Conservation (phyloP, 306 rosid species). For the Gleditsia sinensis region DNA sequence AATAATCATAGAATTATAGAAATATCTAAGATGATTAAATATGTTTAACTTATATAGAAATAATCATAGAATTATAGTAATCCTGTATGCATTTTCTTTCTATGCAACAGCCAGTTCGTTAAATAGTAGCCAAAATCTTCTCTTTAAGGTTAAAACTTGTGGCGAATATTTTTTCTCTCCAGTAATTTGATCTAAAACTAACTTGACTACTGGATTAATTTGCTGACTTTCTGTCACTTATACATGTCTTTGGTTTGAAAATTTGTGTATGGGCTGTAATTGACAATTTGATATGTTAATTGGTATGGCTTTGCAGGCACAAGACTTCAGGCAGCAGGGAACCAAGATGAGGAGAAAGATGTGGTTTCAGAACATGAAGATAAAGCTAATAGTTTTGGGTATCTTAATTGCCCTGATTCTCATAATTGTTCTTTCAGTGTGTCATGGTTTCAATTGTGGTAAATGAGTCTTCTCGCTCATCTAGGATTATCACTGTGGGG, state of each 20-base stretch:
- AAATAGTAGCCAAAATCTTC: neutral
- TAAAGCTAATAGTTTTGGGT: constrained; percentile 70
- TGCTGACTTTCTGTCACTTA: too few species aligned
- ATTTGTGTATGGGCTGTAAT: neutral
- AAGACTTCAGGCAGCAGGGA: constrained; percentile 66
- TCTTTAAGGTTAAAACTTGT: neutral
- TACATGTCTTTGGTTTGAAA: neutral
- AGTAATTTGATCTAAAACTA: neutral
- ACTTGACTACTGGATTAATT: too few species aligned
- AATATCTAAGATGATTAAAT: neutral
- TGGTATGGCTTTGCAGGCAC: constrained; percentile 59
- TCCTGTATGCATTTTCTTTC: neutral
- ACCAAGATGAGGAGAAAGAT: constrained; percentile 76
- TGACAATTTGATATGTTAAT: constrained; percentile 2
- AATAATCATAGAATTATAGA: neutral
- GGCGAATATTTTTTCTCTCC: neutral
- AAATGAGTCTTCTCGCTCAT: constrained; percentile 30
- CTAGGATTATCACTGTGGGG: neutral
- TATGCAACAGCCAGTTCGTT: neutral
- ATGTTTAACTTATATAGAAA: neutral
- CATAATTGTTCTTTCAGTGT: constrained; percentile 66
- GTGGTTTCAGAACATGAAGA: constrained; percentile 91
- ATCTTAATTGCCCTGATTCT: constrained; percentile 74
- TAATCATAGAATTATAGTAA: too few species aligned
- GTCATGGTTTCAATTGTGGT: constrained; percentile 70